These are phyloP conservation scores for Vitis rotundifolia DNA, from an alignment of 164 flowering plant genomes.

Conservation along the genomic window DNA sequence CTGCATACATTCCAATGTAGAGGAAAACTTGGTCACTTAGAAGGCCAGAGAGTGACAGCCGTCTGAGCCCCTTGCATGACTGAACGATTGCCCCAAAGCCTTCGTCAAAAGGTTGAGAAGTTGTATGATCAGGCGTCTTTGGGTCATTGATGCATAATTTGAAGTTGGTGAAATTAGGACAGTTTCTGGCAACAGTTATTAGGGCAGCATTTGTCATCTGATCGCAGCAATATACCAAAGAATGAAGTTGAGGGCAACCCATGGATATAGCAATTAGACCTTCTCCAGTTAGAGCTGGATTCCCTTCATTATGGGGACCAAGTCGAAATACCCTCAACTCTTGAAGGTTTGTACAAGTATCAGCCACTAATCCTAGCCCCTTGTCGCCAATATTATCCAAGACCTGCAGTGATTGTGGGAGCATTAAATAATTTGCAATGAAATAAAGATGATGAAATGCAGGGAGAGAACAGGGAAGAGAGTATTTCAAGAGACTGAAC, in stretches of 20 bases:
- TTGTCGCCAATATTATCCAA: conserved; percentile 56
- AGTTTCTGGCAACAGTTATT: conserved; percentile 46
- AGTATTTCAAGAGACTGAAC: conserved; percentile 22
- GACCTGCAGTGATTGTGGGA: conserved; percentile 30
- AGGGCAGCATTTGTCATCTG: conserved; percentile 65
- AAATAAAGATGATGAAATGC: not conserved
- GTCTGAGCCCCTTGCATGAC: conserved; percentile 48
- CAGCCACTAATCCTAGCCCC: conserved; percentile 47
- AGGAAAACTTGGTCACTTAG: conserved; percentile 54
- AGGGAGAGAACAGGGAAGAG: not conserved
- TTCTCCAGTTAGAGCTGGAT: conserved; percentile 40
- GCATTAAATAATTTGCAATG: not conserved
- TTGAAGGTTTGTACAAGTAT: conserved; percentile 45
- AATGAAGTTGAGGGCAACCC: conserved; percentile 52
- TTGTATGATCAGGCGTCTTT: conserved; percentile 38
- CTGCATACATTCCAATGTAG: conserved; percentile 60
- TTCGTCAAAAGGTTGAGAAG: conserved; percentile 53
- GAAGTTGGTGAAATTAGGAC: conserved; percentile 50
- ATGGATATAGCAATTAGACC: conserved; percentile 49
- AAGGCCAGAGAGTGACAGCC: conserved; percentile 56
- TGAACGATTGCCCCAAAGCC: conserved; percentile 66
- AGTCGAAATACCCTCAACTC: conserved; percentile 61
- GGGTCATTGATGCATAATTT: conserved; percentile 48
- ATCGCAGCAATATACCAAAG: conserved; percentile 50
- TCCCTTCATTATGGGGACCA: conserved; percentile 23